Evolutionary conservation across 2,329 filamentous ascomycete genomes (phyloP).

Genomic region (Calonectria henricotiae): DNA sequence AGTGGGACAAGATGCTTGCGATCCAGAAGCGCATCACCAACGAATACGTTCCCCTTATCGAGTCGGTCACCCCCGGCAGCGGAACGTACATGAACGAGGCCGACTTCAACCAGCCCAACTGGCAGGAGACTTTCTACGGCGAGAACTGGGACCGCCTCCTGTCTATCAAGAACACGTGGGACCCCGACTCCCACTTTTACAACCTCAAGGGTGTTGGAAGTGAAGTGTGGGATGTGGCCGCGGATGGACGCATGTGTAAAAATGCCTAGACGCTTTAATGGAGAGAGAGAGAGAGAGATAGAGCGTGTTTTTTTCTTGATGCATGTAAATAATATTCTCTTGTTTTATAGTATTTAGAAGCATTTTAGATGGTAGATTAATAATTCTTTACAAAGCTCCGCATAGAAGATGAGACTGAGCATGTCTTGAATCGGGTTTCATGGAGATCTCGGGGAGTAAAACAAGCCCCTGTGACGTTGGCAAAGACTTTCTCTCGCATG

Average conservation of each 20-base stretch:
- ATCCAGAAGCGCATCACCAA: constrained; percentile 55
- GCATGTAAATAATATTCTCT: constrained; percentile 4
- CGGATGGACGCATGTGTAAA: constrained; percentile 46
- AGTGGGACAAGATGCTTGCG: constrained; percentile 53
- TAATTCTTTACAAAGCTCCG: neutral
- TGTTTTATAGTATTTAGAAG: constrained; percentile 10
- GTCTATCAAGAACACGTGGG: constrained; percentile 68
- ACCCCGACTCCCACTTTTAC: constrained; percentile 65
- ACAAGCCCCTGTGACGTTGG: neutral
- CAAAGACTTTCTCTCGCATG: neutral
- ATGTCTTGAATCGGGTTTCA: neutral
- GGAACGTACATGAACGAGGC: constrained; percentile 70
- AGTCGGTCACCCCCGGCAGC: constrained; percentile 60
- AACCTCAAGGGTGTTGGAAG: constrained; percentile 67
- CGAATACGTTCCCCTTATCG: constrained; percentile 50
- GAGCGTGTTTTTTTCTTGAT: neutral
- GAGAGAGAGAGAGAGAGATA: neutral
- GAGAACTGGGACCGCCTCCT: constrained; percentile 62
- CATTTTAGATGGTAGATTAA: constrained; percentile 1
- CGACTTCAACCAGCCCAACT: constrained; percentile 64
- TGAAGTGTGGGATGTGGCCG: constrained; percentile 61
- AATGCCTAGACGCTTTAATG: constrained; percentile 2
- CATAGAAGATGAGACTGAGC: neutral
- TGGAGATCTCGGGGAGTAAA: neutral
- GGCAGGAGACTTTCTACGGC: constrained; percentile 65